Base-by-base conservation (phyloP, 768 basidiomycete species). In the Pulveroboletus sp. region DNA sequence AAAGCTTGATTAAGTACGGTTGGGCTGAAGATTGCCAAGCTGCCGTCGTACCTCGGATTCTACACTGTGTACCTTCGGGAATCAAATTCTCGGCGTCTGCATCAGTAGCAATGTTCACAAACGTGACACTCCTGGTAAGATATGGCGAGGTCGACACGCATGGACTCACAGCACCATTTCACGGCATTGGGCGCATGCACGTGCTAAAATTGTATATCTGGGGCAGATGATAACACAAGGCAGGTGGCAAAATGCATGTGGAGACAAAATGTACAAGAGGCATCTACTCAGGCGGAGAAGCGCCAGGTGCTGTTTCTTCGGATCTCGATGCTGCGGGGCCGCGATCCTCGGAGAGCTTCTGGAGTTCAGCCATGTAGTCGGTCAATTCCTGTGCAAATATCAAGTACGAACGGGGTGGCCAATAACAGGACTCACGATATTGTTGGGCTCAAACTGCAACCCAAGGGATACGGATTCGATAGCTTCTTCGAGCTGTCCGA, bases 391-490 rank as follows among this genome's bases (percentile, higher is more conserved):
- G 47, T 44, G 21, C 30, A 27, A 15, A 15, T 27, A 42, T 70
- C 27, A 64, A 50, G 15, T 8, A 42, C 11, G 39, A 15, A 9
- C 1, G 2, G 39, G 18, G 13, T 11, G 9, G 18, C 4, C 7
- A 18, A 8, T 40, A 21, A 36, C 1, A 9, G 14, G 24, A 49
- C 78, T 44, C 54, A 85, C 84, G 47, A 70, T 60, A 40, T 82
- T 85, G 35, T 76, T 75, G 0, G 85, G 82, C 57, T 98, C 94
- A 59, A 87, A 95, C 50, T 87, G 82, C 50, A 98, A 66, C 2
- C 95, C 96, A 7, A 93, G 76, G 56, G 81, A 76, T 51, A 95
- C 71, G 2, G 93, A 84, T 40, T 92, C 88, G 56, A 81, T 79
- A 8, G 93, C 93, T 38, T 95, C 93, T 38, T 82, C 70, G 48